These are phyloP conservation scores for Tolypocladium endophyticum DNA, from an alignment of 2,329 filamentous ascomycete species.

Conservation along the genomic window DNA sequence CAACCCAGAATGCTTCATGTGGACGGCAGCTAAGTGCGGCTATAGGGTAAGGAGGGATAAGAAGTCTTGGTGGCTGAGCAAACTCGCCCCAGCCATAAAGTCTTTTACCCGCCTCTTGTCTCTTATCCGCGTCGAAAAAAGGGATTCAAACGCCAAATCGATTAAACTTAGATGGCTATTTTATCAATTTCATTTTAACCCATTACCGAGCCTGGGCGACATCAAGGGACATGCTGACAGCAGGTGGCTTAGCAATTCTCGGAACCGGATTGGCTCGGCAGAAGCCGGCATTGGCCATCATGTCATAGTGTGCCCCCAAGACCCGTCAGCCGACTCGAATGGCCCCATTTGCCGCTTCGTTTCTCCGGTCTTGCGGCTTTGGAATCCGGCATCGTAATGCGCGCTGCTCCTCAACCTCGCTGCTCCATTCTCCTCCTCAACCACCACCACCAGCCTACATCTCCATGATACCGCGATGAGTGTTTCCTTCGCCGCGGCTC, in stretches of 20 bases:
- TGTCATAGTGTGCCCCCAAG: slow-evolving; percentile 6
- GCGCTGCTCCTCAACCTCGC: neutral
- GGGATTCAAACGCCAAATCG: neutral
- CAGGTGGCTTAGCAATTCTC: slow-evolving; percentile 18
- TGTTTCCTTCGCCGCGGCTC: slow-evolving; percentile 26
- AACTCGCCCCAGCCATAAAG: neutral
- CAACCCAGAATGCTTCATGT: too few species aligned
- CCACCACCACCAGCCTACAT: neutral
- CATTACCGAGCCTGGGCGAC: neutral
- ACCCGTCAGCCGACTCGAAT: slow-evolving; percentile 13
- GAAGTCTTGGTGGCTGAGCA: neutral
- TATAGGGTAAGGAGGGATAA: neutral
- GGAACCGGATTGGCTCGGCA: slow-evolving; percentile 25
- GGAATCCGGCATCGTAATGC: slow-evolving; percentile 10
- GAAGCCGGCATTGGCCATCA: slow-evolving; percentile 15
- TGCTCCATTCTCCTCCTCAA: neutral
- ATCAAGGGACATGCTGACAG: neutral
- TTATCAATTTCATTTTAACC: neutral
- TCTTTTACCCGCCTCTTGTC: neutral
- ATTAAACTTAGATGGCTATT: neutral
- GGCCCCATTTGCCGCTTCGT: slow-evolving; percentile 10
- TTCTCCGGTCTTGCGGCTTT: slow-evolving; percentile 15
- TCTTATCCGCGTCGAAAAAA: neutral
- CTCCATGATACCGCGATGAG: slow-evolving; percentile 3
- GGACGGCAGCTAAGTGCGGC: neutral